Evolutionary conservation across 2,329 filamentous ascomycete genomes (phyloP), one percentile per base, ranked within the genome.

Genomic region (Dothideomycetes sp.): DNA sequence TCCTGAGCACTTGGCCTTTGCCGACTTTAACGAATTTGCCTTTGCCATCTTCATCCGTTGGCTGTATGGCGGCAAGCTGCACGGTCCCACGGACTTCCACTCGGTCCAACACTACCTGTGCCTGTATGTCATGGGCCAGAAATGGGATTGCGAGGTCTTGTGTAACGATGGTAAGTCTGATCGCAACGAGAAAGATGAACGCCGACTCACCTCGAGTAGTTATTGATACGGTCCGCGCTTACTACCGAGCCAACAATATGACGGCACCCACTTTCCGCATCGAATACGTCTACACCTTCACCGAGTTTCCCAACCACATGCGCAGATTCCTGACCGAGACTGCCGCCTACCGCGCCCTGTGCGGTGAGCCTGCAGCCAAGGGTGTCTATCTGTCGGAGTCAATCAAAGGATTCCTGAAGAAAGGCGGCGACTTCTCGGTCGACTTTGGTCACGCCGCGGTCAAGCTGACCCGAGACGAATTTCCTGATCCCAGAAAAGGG

Each of bases 231-330:
- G 45, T 54, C 24, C 52, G 58, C 27, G 31, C 42, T 34, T 60
- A 61, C 50, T 61, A 61, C 50, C 46, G 45, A 20, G 27, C 24
- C 18, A 41, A 51, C 30, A 49, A 51, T 42, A 53, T 60, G 54
- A 60, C 58, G 11, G 57, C 58, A 12, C 51, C 58, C 2, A 47
- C 58, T 12, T 61, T 56, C 46, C 53, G 58, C 20, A 49, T 61
- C 24, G 57, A 61, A 43, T 61, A 60, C 50, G 52, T 61, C 33
- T 60, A 59, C 51, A 46, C 48, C 15, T 50, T 45, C 46, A 57
- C 54, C 4, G 19, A 35, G 10, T 38, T 25, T 11, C 46, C 53
- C 7, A 54, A 55, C 40, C 42, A 30, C 12, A 55, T 61, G 58
- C 53, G 55, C 27, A 45, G 41, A 29, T 61, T 61, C 48, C 52